Percentiles rank a stretch among this genome's conserved stretches.
phyloP scores from a whole-genome alignment of 2,329 filamentous ascomycete genomes.

The Diaporthe sp. region DNA sequence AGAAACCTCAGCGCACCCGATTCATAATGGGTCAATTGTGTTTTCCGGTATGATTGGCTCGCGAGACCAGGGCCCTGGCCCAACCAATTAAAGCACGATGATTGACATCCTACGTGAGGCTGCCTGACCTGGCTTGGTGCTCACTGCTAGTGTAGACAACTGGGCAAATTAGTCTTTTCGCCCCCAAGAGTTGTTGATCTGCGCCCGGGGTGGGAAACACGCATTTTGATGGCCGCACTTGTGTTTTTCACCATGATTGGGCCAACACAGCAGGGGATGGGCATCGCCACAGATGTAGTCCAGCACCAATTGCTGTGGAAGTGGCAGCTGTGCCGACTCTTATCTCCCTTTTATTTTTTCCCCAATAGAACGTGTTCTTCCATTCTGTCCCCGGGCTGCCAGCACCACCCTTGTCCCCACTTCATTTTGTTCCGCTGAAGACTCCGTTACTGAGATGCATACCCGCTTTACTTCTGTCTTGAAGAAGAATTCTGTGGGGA shows the following conservation, averaged over 20 bases:
- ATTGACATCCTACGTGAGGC: neutral
- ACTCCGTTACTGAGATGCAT: neutral
- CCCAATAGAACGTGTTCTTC: neutral
- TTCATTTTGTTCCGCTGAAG: neutral
- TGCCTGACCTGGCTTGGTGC: too few species aligned
- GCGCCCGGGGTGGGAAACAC: neutral
- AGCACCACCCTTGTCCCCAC: neutral
- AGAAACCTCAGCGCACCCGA: neutral
- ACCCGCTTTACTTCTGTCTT: neutral
- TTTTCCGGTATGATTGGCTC: neutral
- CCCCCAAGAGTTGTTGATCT: too few species aligned
- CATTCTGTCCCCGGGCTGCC: neutral
- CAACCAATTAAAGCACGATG: neutral
- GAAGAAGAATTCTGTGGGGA: neutral
- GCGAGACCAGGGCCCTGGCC: neutral
- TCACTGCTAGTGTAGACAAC: too few species aligned
- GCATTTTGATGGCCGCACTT: neutral
- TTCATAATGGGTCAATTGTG: neutral
- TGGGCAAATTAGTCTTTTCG: too few species aligned
- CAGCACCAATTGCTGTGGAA: neutral
- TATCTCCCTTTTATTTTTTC: too few species aligned
- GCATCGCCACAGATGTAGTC: neutral
- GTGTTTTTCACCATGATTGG: constrained; percentile 3
- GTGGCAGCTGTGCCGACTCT: neutral
- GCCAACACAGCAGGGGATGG: neutral